These are phyloP conservation scores for Botrytis squamosa DNA, from an alignment of 2,329 filamentous ascomycete species.

Conservation along the genomic window DNA sequence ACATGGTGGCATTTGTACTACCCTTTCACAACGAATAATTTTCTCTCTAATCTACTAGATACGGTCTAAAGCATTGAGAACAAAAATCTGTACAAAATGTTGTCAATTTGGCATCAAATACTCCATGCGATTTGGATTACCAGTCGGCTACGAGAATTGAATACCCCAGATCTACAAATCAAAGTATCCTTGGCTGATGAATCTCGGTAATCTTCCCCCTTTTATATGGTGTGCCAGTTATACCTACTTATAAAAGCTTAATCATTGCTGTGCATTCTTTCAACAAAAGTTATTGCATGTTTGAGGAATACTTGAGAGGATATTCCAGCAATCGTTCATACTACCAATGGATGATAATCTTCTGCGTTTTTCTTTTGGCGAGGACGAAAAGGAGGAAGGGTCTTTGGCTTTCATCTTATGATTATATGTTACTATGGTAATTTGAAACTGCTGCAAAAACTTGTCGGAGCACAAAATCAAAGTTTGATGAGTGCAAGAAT, in stretches of 20 bases:
- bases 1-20: background rate
- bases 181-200: background rate
- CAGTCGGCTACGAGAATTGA: background rate
- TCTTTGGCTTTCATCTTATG: background rate
- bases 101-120: background rate
- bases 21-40: background rate
- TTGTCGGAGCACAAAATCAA: background rate
- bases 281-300: background rate
- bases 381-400: background rate
- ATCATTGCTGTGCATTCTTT: background rate
- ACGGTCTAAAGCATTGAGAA: background rate
- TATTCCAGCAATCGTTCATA: background rate
- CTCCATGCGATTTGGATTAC: accelerated
- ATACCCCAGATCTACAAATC: background rate
- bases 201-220: background rate
- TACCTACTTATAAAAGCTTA: background rate
- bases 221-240: background rate
- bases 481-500: background rate
- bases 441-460: background rate
- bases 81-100: background rate
- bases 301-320: background rate
- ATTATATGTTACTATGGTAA: background rate
- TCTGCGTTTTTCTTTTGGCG: background rate
- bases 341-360: background rate
- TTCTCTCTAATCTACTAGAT: background rate